phyloP scores from a whole-genome alignment of 129 eudicot species.

The Smallanthus sonchifolius region DNA sequence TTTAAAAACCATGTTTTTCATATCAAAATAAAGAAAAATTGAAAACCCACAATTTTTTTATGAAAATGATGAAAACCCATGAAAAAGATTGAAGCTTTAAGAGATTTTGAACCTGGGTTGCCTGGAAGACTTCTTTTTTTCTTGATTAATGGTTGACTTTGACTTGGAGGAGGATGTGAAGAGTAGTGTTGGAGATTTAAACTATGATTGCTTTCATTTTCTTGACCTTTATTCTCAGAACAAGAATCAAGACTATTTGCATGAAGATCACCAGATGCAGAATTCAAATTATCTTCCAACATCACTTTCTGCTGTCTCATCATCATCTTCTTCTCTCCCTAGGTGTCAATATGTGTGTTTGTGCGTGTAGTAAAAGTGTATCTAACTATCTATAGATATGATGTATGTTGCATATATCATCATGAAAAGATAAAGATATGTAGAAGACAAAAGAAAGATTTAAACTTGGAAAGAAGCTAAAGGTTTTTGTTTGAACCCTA shows the following conservation, averaged over 20 bases:
- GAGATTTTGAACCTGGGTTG: slow-evolving; percentile 53
- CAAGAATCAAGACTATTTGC: slow-evolving; percentile 38
- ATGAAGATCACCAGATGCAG: slow-evolving; percentile 39
- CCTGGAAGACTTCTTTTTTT: slow-evolving; percentile 71
- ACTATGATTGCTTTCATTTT: slow-evolving; percentile 29
- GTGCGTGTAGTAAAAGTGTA: not conserved
- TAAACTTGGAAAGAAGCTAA: slow-evolving; percentile 39
- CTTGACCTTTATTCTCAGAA: slow-evolving; percentile 34
- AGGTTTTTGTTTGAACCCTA: slow-evolving; percentile 52
- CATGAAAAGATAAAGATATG: slow-evolving; percentile 27
- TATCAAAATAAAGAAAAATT: not conserved
- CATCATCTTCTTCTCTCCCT: slow-evolving; percentile 26
- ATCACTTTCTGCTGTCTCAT: slow-evolving; percentile 32
- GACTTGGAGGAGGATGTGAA: slow-evolving; percentile 33
- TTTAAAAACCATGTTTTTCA: not conserved
- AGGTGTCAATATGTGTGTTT: slow-evolving; percentile 3
- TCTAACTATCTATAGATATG: slow-evolving; percentile 21
- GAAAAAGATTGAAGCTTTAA: not conserved
- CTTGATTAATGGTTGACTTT: slow-evolving; percentile 48
- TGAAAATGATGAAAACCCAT: not conserved
- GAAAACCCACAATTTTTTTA: not conserved
- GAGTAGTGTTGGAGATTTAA: slow-evolving; percentile 28
- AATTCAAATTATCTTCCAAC: slow-evolving; percentile 53
- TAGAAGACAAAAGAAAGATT: slow-evolving; percentile 36
- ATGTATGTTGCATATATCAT: slow-evolving; percentile 10